phyloP scores from a whole-genome alignment of 495 filamentous ascomycete genomes.

The Staphylotrichum tortipilum region DNA sequence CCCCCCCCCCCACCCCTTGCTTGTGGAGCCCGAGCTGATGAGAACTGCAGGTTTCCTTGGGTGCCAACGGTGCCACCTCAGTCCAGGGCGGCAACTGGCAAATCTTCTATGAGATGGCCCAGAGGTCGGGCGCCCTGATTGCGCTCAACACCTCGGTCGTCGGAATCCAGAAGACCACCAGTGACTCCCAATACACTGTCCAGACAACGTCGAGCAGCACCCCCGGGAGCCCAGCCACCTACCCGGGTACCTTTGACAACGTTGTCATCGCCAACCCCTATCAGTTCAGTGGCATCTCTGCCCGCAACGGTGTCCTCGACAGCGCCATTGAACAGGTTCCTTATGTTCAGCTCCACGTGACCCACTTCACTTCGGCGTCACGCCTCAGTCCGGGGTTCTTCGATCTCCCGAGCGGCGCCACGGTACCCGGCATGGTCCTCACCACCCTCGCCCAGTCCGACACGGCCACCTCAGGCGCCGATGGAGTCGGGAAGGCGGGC shows the following conservation, averaged over 20 bases:
- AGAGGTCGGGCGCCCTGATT: constrained; percentile 50
- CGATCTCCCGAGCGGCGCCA: constrained; percentile 42
- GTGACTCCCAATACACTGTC: constrained; percentile 39
- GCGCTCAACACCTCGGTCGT: constrained; percentile 64
- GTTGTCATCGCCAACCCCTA: constrained; percentile 74
- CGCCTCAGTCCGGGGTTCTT: constrained; percentile 61
- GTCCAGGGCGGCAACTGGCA: constrained; percentile 89
- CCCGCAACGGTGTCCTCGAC: constrained; percentile 34
- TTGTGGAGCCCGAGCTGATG: constrained; percentile 3
- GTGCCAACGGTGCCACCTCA: constrained; percentile 71
- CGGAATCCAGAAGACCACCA: constrained; percentile 35
- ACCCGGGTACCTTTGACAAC: constrained; percentile 55
- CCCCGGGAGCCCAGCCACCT: constrained; percentile 12
- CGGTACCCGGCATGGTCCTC: constrained; percentile 63
- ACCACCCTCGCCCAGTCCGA: constrained; percentile 67
- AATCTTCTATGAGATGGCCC: constrained; percentile 79
- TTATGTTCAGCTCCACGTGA: constrained; percentile 79
- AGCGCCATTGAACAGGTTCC: constrained; percentile 60
- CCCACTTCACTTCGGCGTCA: constrained; percentile 72
- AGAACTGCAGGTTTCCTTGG: constrained; percentile 53
- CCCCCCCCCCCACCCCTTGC: background rate
- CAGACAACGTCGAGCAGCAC: constrained; percentile 28
- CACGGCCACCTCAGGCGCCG: constrained; percentile 34
- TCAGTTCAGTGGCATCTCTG: constrained; percentile 56
- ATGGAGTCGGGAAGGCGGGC: constrained; percentile 56